These are phyloP conservation scores for Sparassis latifolia DNA, from an alignment of 1,284 basidiomycete species.

Conservation along the genomic window DNA sequence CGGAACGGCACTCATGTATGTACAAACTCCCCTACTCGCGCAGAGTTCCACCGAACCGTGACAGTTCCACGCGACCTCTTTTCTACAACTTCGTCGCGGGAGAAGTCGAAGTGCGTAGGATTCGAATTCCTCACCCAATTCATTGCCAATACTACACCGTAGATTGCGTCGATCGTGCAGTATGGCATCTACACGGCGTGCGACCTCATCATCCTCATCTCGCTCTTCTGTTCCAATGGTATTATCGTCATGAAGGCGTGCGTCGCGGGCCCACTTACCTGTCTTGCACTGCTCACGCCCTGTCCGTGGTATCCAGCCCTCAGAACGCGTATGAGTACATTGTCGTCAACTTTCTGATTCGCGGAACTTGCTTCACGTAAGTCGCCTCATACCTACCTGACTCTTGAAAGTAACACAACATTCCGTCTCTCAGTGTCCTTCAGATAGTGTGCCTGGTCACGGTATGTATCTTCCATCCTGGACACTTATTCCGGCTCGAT, in stretches of 20 bases:
- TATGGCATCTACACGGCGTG: constrained; percentile 14
- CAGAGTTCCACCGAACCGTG: too few relatives aligned
- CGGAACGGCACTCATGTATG: too few relatives aligned
- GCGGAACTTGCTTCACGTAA: constrained; percentile 26
- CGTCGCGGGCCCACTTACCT: too few relatives aligned
- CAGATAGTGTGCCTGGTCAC: constrained; percentile 20
- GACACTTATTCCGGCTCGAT: too few relatives aligned
- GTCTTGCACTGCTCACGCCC: too few relatives aligned
- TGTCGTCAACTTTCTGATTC: constrained; percentile 21
- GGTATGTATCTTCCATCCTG: constrained; percentile 14
- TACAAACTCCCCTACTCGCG: too few relatives aligned
- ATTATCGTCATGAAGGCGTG: too few relatives aligned
- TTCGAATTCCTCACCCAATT: not conserved
- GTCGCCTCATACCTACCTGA: constrained; percentile 1
- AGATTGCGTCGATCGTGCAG: constrained; percentile 21
- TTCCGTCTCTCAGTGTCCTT: constrained; percentile 8
- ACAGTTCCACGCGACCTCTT: constrained; percentile 11
- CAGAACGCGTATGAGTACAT: constrained; percentile 9
- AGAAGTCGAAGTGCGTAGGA: constrained; percentile 9
- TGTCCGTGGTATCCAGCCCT: too few relatives aligned
- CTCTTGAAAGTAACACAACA: not conserved
- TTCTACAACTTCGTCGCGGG: constrained; percentile 15
- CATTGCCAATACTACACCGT: not conserved
- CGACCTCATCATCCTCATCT: constrained; percentile 22
- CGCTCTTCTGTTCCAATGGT: constrained; percentile 15